These are phyloP conservation scores for Kalanchoe fedtschenkoi DNA, from an alignment of 164 flowering plant species.

Conservation along the genomic window DNA sequence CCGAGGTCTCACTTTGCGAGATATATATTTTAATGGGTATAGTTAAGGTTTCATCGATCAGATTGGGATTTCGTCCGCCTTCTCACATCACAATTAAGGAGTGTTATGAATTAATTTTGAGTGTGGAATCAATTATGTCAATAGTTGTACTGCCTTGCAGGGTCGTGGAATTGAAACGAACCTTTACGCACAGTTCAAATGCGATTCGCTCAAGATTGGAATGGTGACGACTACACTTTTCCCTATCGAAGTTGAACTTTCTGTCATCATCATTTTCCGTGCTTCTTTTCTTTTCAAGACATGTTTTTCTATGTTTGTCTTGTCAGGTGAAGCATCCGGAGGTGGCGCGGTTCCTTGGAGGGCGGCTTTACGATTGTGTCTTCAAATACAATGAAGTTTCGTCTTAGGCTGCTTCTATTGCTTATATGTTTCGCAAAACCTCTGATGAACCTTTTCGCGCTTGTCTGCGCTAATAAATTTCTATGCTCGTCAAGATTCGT, in stretches of 20 bases:
- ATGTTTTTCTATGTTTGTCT: background rate
- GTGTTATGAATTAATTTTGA: no score
- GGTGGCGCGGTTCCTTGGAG: constrained; percentile 97
- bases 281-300: background rate
- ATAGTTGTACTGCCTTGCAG: constrained; percentile 45
- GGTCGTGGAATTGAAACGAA: constrained; percentile 99
- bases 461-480: no score
- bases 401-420: no score
- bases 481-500: no score
- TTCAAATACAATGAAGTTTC: constrained; percentile 73
- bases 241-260: background rate
- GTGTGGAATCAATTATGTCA: no score
- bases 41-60: background rate
- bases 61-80: no score
- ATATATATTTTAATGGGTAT: background rate
- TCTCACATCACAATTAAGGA: no score
- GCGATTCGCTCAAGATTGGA: constrained; percentile 93
- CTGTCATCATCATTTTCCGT: background rate
- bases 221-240: constrained; percentile 43
- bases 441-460: no score
- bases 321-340: constrained; percentile 90
- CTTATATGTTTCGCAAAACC: no score
- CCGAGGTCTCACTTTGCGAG: background rate
- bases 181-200: constrained; percentile 84
- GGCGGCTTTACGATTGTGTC: constrained; percentile 92